phyloP scores from a whole-genome alignment of 1,284 basidiomycete genomes.

The Apiotrichum mycotoxinovorans region DNA sequence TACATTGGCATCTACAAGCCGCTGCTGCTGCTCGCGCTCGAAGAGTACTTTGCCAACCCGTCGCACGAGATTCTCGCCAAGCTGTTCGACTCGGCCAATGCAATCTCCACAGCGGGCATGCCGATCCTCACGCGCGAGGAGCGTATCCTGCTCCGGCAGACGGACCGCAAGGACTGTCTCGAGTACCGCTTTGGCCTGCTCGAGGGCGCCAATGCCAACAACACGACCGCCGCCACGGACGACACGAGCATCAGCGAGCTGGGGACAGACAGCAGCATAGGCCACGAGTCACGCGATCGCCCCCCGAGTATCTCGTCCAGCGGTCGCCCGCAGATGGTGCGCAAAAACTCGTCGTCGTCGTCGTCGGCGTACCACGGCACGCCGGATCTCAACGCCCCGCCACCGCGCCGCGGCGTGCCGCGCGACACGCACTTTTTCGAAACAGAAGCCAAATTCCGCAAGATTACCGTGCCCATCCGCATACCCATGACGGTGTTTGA shows the following conservation, averaged over 20 bases:
- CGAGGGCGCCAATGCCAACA: not conserved
- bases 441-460: constrained; percentile 72
- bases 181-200: constrained; percentile 62
- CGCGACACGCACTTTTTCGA: constrained; percentile 94
- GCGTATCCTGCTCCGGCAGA: constrained; percentile 81
- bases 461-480: constrained; percentile 75
- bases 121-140: constrained; percentile 75
- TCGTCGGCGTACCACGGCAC: constrained; percentile 7
- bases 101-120: constrained; percentile 77
- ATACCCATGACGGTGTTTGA: constrained; percentile 80
- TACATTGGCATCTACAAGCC: constrained; percentile 99
- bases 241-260: constrained; percentile 6
- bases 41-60: constrained; percentile 87
- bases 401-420: constrained; percentile 45
- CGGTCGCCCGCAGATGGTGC: constrained; percentile 5
- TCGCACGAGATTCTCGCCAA: constrained; percentile 81
- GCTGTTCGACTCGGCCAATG: constrained; percentile 88
- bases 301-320: constrained; percentile 6
- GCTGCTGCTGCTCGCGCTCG: constrained; percentile 84
- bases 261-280: not conserved
- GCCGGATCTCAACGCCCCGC: constrained; percentile 1
- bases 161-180: constrained; percentile 88
- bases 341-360: constrained; percentile 16
- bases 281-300: constrained; percentile 2
- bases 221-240: no score